These are phyloP conservation scores for Avena eriantha DNA, from an alignment of 176 grass and related monocot species.

Conservation along the genomic window DNA sequence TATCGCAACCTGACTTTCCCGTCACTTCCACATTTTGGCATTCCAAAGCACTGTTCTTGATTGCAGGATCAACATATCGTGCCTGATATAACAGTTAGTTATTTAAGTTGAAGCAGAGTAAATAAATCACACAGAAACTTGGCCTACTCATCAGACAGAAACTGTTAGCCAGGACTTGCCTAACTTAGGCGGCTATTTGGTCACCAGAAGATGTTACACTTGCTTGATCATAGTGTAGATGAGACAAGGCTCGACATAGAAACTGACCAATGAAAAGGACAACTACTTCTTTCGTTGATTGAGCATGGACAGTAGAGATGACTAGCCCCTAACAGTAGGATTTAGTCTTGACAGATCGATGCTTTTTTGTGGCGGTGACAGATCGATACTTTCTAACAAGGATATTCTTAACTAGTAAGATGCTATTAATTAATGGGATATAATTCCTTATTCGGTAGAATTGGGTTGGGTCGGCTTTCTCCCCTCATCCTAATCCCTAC, in stretches of 20 bases:
- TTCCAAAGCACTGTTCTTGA: conserved; percentile 1
- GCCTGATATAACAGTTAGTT: conserved; percentile 32
- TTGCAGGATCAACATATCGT: neutral
- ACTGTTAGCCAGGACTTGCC: neutral
- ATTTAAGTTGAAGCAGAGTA: conserved; percentile 27
- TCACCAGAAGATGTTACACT: neutral
- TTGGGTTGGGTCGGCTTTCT: neutral
- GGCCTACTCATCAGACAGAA: neutral
- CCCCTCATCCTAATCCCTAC: conserved; percentile 6
- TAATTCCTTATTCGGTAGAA: conserved; percentile 8
- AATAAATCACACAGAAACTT: conserved; percentile 8
- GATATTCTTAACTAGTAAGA: conserved; percentile 2
- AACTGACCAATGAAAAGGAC: conserved; percentile 9
- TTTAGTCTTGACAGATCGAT: neutral
- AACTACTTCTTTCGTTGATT: neutral
- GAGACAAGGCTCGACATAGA: neutral
- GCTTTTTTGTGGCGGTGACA: neutral
- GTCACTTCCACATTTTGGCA: neutral
- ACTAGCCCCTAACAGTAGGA: neutral
- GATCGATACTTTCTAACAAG: neutral
- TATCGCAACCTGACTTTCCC: conserved; percentile 16
- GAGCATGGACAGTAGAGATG: neutral
- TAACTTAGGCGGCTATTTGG: neutral
- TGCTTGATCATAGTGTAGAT: neutral
- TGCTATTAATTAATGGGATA: neutral